Percentiles rank a stretch among this genome's conserved stretches.
Evolutionary conservation across 2,329 filamentous ascomycete species (phyloP).

Genomic region (Furcasterigmium furcatum): DNA sequence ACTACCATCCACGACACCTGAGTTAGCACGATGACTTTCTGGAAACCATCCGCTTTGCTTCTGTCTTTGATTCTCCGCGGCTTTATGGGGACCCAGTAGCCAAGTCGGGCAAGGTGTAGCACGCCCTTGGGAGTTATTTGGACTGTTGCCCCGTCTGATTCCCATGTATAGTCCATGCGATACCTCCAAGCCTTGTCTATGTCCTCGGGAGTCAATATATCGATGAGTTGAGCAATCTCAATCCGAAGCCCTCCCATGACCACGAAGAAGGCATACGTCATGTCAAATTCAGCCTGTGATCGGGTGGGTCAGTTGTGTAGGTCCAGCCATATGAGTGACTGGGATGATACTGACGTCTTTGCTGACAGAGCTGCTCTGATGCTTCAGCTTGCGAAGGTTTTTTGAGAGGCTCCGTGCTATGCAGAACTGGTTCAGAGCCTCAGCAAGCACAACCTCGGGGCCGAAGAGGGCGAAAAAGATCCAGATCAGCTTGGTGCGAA

Average conservation of each 20-base stretch:
- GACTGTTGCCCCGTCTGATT: slow-evolving; percentile 3
- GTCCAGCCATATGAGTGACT: accelerated
- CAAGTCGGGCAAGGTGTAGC: slow-evolving; percentile 4
- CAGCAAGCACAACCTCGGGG: slow-evolving; percentile 25
- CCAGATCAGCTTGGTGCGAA: slow-evolving; percentile 21
- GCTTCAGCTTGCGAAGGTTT: slow-evolving; percentile 1
- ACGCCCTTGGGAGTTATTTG: slow-evolving; percentile 5
- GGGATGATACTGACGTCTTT: background rate
- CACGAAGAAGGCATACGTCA: slow-evolving; percentile 22
- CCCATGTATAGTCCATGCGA: background rate
- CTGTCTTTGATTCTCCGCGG: slow-evolving; percentile 24
- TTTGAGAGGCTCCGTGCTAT: slow-evolving; percentile 3
- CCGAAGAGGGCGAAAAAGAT: slow-evolving; percentile 22
- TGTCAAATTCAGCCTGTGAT: slow-evolving; percentile 2
- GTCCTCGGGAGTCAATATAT: background rate
- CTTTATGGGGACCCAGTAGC: background rate
- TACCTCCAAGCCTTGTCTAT: background rate
- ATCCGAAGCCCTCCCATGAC: slow-evolving; percentile 23
- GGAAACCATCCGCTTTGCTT: slow-evolving; percentile 30
- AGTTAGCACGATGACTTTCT: slow-evolving; percentile 29
- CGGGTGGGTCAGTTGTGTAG: background rate
- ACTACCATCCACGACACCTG: slow-evolving; percentile 34
- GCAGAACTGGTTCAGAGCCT: slow-evolving; percentile 14
- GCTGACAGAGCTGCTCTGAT: background rate
- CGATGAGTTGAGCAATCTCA: background rate